Base-by-base conservation (phyloP, 768 basidiomycete genomes). In the Termitomyces heimii region DNA sequence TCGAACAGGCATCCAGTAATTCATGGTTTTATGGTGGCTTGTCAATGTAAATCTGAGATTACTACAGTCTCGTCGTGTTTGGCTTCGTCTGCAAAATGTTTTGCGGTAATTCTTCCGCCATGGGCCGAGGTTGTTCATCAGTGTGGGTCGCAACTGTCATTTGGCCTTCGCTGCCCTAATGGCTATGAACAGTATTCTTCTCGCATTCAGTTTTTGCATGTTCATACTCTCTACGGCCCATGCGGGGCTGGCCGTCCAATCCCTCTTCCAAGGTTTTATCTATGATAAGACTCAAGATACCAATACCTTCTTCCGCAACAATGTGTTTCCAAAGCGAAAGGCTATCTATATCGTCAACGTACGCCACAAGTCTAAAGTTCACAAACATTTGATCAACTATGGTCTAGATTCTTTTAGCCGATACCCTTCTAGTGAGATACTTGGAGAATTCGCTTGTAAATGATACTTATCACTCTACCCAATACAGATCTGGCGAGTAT, bases 331-430 rank as follows among this genome's bases (percentile, higher is more conserved):
- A 0, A 63, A 62, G 8, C 55, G 68, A 28, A 68, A 68, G 49
- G 66, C 68, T 35, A 57, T 70, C 18, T 70, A 68, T 48, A 65
- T 70, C 31, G 60, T 70, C 34, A 70, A 68, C 56, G 67, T 70
- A 53, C 50, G 68, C 22, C 28, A 28, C 26, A 29, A 13, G 12
- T 47, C 14, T 18, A 39, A 37, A n/a, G n/a, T n/a, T 24, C 26
- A n/a, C 16, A 14, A 34, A 40, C 8, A 29, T 52, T 42, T 59
- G 18, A 42, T 54, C 3, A 32, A 31, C 5, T 35, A 16, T 14
- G 7, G 18, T 14, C 5, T 51, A 69, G 68, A 68, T 66, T 32
- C 60, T 70, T 8, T 45, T 68, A 34, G 66, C 67, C 29, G 68
- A 68, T 57, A 59, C 63, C 1, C 48, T 70, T 20, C 39, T 68